A percentile compares a stretch with the other conserved stretches of the same genome.
phyloP scores from a whole-genome alignment of 2,329 filamentous ascomycete genomes.

The Beauveria australis region DNA sequence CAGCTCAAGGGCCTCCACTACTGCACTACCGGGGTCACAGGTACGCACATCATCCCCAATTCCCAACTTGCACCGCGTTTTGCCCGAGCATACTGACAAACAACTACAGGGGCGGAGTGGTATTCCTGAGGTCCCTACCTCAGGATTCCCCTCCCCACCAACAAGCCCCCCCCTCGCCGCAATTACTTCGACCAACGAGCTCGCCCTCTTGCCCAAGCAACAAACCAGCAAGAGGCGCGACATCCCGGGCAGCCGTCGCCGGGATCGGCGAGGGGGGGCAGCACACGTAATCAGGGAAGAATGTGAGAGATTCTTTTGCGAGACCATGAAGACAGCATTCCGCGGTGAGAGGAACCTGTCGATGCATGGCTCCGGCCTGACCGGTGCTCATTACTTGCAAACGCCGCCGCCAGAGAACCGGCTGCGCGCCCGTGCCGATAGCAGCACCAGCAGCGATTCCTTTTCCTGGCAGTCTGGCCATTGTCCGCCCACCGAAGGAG shows the following conservation, averaged over 20 bases:
- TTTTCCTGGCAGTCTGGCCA: slow-evolving; percentile 11
- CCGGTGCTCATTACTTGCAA: slow-evolving; percentile 55
- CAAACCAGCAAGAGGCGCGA: slow-evolving; percentile 27
- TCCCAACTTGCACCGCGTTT: no score
- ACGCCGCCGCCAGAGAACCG: slow-evolving; percentile 47
- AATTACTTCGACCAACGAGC: slow-evolving; percentile 59
- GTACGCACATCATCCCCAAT: slow-evolving; percentile 34
- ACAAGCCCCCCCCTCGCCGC: slow-evolving; percentile 85
- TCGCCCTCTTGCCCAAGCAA: slow-evolving; percentile 54
- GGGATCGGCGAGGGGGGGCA: slow-evolving; percentile 74
- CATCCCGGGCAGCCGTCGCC: slow-evolving; percentile 30
- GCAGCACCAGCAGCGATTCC: neutral
- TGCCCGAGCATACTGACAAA: neutral
- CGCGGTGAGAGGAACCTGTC: slow-evolving; percentile 84
- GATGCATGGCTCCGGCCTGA: slow-evolving; percentile 75
- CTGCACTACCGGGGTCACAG: slow-evolving; percentile 85
- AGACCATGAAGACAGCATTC: slow-evolving; percentile 88
- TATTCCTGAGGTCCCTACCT: slow-evolving; percentile 87
- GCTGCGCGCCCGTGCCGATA: slow-evolving; percentile 27
- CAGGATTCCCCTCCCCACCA: slow-evolving; percentile 76
- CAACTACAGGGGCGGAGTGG: slow-evolving; percentile 66
- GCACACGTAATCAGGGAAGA: slow-evolving; percentile 95
- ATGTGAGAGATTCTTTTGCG: slow-evolving; percentile 99
- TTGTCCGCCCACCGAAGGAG: slow-evolving; percentile 16
- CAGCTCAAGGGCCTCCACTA: slow-evolving; percentile 82